Conservation (phyloP, 208 protist species). For the Leishmania amazonensis region DNA sequence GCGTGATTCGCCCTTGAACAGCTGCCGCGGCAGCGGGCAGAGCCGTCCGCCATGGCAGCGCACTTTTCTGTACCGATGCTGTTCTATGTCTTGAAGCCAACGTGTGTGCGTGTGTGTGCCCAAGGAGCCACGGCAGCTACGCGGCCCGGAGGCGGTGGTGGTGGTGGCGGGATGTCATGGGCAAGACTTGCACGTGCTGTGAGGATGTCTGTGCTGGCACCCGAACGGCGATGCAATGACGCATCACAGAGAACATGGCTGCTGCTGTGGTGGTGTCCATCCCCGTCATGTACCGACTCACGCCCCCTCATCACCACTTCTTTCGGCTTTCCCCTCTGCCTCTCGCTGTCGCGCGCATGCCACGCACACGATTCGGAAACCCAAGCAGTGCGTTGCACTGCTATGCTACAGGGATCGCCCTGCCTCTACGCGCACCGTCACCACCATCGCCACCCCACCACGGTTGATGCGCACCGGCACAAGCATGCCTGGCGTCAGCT, state of each 20-base stretch:
- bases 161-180: not conserved
- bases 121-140: not conserved
- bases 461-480: constrained; percentile 56
- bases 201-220: too few relatives aligned
- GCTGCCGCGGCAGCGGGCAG: not conserved
- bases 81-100: not conserved
- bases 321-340: not conserved
- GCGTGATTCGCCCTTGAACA: not conserved
- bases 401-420: constrained; percentile 21
- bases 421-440: constrained; percentile 34
- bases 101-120: not conserved
- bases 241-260: not conserved
- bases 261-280: not conserved
- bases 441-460: constrained; percentile 37
- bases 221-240: not conserved
- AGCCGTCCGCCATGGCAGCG: not conserved
- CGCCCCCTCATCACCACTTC: not conserved
- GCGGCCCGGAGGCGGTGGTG: not conserved
- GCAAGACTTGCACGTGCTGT: not conserved
- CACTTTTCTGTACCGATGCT: not conserved
- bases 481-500: constrained; percentile 32
- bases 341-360: not conserved
- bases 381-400: not conserved
- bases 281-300: not conserved
- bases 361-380: not conserved